Base-by-base conservation (phyloP, 1,284 basidiomycete genomes). In the Bjerkandera adusta region DNA sequence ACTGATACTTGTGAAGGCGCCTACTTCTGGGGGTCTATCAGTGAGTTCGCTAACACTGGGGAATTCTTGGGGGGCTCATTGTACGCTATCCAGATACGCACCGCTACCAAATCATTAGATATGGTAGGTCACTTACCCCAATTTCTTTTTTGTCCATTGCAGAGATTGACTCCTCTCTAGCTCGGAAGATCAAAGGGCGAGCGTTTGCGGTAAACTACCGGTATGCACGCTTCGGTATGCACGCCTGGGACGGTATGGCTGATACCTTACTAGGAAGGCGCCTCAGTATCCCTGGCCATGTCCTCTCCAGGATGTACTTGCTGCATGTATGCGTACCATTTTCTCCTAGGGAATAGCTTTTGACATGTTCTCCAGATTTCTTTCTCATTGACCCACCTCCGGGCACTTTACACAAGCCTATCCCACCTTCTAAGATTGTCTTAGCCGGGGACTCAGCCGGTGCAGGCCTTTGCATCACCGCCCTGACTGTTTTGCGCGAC, bases 281-380 rank as follows among this genome's bases (percentile, higher is more conserved):
- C 89, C 90, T 1, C 89, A 92, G 62, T 92, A 90, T 55, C 91
- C 91, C 2, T 94, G 89, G 79, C 92, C 91, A 0, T 93, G 90
- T 61, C 83, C 88, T 0, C 61, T 94, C 3, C 87, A 90, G 54
- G 89, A 92, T 60, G 82, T 83, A 20, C 66, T 92, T 18, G 85
- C 89, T 1, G 86, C 87, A 0, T 92, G 81, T 79, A 57, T 37
- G 70, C 58, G 34, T n/a, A 18, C 16, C 8, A 22, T 47, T 21
- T 35, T 11, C 29, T 10, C 7, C 29, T 43, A 10, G 48, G n/a
- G 21, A 30, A 10, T 48, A 5, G 32, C 5, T 34, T 44, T 7
- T n/a, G 12, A 15, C 30, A 1, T 52, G 6, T 16, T 10, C 30
- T n/a, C 3, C 24, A 89, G 85, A 92, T 59, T 65, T 94, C 15